Base-by-base conservation (phyloP, 202 grass and related monocot genomes). In the Bolboschoenoplectus hybrid region DNA sequence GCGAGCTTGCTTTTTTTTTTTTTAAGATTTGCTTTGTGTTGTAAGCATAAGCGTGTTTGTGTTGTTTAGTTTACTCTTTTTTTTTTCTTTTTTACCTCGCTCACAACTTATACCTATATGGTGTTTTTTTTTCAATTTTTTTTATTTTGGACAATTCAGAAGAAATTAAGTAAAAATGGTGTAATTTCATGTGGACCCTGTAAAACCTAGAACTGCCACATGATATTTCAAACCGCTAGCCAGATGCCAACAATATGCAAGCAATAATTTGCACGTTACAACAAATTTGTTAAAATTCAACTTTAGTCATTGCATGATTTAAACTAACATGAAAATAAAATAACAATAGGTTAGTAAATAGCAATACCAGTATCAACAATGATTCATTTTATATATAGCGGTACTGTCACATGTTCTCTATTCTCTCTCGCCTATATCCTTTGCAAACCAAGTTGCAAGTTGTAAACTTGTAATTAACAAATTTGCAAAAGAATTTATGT, bases 51-150 rank as follows among this genome's bases (percentile, higher is more conserved):
- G 3, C 4, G n/a, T 12, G 35, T n/a, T 52, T 58, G 13, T 58
- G 26, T 79, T 79, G 13, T 72, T 79, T 79, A 17, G 40, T 40
- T 78, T 57, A 57, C 34, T 55, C 20, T 13, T 53, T 26, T 26
- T 26, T 26, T 26, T 26, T 26, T 26, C 26, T 49, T 7, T 34
- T 7, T 11, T 35, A 47, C 46, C 20, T 75, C 2, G 26, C 36
- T 53, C 47, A 74, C 17, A 73, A 32, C 70, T 40, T 40, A 14
- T 6, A 41, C 7, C 9, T 10, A 73, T 74, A 3, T 34, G 8
- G 10, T 34, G 9, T 32, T 12, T 74, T 17, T 38, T 64, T 9
- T 2, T 34, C 5, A 14, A 0, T n/a, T 44, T 46, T 9, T 4
- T 3, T 71, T 19, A 26, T 9, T 65, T 38, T 13, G 39, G 0